A percentile compares a stretch with the other conserved stretches of the same genome.
Evolutionary conservation across 1,284 basidiomycete genomes (phyloP).

Genomic region (Exsudoporus floridanus): DNA sequence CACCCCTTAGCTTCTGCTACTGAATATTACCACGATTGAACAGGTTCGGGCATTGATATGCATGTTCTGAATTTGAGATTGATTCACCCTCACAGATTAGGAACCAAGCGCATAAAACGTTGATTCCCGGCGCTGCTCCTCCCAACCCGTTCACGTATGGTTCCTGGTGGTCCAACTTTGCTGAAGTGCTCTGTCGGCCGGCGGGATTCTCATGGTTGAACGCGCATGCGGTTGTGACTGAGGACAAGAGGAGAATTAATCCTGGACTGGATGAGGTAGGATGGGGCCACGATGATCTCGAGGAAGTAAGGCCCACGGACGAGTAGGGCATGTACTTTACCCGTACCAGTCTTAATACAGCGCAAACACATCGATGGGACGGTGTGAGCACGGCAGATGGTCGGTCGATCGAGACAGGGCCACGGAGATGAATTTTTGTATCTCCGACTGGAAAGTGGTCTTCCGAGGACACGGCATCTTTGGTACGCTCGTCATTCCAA

Average conservation of each 20-base stretch:
- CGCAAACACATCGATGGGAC: not conserved
- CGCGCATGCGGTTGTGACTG: conserved; percentile 51
- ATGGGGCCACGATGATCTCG: conserved; percentile 31
- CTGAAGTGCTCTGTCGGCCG: conserved; percentile 70
- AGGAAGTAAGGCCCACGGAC: conserved; percentile 22
- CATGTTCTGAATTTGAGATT: conserved; percentile 6
- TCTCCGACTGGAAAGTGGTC: conserved; percentile 29
- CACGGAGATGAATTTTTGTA: conserved; percentile 27
- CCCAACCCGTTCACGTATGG: conserved; percentile 80
- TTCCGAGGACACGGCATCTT: conserved; percentile 30
- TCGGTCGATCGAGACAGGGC: not conserved
- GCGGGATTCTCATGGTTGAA: conserved; percentile 70
- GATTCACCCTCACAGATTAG: conserved; percentile 52
- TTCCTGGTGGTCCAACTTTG: conserved; percentile 64
- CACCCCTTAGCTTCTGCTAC: conserved; percentile 60
- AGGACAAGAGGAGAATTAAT: conserved; percentile 68
- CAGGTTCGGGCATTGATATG: conserved; percentile 56
- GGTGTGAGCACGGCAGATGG: not conserved
- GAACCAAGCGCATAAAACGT: conserved; percentile 72
- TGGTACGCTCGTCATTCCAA: conserved; percentile 16
- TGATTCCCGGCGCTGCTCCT: conserved; percentile 59
- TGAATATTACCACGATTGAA: conserved; percentile 91
- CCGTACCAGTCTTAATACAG: conserved; percentile 1
- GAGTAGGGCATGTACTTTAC: conserved; percentile 29
- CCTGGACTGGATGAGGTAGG: conserved; percentile 45